Base-by-base conservation (phyloP, 176 grass and related monocot species). In the Neostapfia colusana region DNA sequence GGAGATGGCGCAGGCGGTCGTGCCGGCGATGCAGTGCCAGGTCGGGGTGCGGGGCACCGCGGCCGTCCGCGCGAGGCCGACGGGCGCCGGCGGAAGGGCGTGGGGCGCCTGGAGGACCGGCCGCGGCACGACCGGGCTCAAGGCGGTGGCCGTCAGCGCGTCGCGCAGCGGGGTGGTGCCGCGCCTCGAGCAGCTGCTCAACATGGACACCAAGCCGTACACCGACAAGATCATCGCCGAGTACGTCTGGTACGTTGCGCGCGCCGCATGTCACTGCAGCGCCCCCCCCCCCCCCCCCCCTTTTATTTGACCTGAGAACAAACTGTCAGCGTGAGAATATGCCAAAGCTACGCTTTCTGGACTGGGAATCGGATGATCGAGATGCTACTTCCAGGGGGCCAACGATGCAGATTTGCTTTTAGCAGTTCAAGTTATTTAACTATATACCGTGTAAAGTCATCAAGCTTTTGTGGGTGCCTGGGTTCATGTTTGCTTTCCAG, bases 191-290 rank as follows among this genome's bases (percentile, higher is more conserved):
- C 82, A 95, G 77, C 69, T 99, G 62, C 96, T 99, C 72, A 92
- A 92, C 77, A 76, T 99, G 96, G 96, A 99, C 85, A 99, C 75
- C 77, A 83, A 68, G 27, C 85, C 87, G 54, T 90, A 64, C 85
- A 94, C 89, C 56, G 85, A 94, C 87, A 98, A 74, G 77, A 67
- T 94, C 70, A 94, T 98, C 62, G 95, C 95, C 0, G 95, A 98
- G 80, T 98, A 98, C 87, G 92, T 98, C 76, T 98, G 95, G 95
- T 98, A 89, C 39, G 18, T 90, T 3, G 89, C 39, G 14, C 26
- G 18, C 38, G 21, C 51, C 23, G 17, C 72, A 67, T 21, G 44
- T 13, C 34, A 12, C 57, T 20, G 39, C 31, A 1, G 31, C 31
- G 1, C 2, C 31, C 14, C 15, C 4, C 50, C 31, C 31, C 2